Evolutionary conservation across 495 filamentous ascomycete genomes (phyloP).

Genomic region (Aspergillus incahuasiensis): DNA sequence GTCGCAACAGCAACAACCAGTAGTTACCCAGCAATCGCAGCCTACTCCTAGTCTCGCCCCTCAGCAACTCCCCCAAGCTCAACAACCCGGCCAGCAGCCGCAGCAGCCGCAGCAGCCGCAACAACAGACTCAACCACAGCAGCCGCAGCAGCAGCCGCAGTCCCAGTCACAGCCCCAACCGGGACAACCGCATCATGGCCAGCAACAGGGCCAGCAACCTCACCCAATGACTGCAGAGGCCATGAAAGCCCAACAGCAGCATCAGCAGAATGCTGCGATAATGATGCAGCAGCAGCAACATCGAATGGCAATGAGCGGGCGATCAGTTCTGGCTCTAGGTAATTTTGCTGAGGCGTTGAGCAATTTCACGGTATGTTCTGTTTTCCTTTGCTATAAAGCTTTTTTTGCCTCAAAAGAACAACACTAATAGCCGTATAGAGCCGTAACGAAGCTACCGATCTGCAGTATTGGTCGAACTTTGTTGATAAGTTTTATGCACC

Average conservation of each 20-base stretch:
- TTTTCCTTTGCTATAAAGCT: background rate
- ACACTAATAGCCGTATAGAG: slow-evolving; percentile 39
- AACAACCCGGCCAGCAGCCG: slow-evolving; percentile 34
- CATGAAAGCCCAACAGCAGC: slow-evolving; percentile 37
- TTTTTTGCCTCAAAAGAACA: background rate
- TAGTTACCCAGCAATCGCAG: slow-evolving; percentile 44
- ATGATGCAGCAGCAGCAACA: slow-evolving; percentile 51
- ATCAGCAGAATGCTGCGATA: slow-evolving; percentile 39
- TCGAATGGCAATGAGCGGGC: slow-evolving; percentile 51
- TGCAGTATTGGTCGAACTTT: slow-evolving; percentile 69
- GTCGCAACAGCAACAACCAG: slow-evolving; percentile 38
- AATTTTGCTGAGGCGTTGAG: slow-evolving; percentile 68
- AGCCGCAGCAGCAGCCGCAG: slow-evolving; percentile 23
- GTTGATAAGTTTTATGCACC: slow-evolving; percentile 72
- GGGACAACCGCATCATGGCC: slow-evolving; percentile 28
- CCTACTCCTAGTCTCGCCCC: slow-evolving; percentile 40
- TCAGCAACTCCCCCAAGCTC: slow-evolving; percentile 27
- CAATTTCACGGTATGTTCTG: slow-evolving; percentile 51
- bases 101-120: slow-evolving; percentile 34
- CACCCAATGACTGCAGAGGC: slow-evolving; percentile 38
- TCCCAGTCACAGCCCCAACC: slow-evolving; percentile 25
- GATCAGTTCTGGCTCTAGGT: slow-evolving; percentile 59
- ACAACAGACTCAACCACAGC: slow-evolving; percentile 35
- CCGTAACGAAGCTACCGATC: slow-evolving; percentile 53
- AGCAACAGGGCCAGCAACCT: slow-evolving; percentile 39